Conservation (phyloP, 2,329 filamentous ascomycete genomes). For the Alternaria infectoria region DNA sequence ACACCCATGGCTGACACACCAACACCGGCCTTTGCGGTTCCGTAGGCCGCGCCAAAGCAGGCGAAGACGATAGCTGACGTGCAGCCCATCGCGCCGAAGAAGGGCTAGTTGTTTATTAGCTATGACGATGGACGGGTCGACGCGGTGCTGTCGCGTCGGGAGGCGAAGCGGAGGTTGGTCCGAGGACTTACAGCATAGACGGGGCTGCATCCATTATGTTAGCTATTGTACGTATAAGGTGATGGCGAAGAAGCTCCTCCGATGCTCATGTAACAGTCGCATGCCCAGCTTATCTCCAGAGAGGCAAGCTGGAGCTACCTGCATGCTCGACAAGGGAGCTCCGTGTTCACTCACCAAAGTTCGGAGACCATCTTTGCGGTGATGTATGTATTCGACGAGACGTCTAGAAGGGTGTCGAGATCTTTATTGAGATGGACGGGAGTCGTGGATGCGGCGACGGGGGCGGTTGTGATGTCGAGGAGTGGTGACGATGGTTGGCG, state of each 20-base stretch:
- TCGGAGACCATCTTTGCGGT: conserved; percentile 74
- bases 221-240: conserved; percentile 31
- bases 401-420: conserved; percentile 28
- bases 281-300: conserved; percentile 43
- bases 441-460: conserved; percentile 36
- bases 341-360: conserved; percentile 72
- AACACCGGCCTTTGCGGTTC: conserved; percentile 98
- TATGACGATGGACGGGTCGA: conserved; percentile 16
- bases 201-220: conserved; percentile 67
- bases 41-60: conserved; percentile 95
- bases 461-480: conserved; percentile 36
- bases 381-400: conserved; percentile 24
- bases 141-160: conserved; percentile 27
- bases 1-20: conserved; percentile 99
- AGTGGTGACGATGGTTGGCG: conserved; percentile 47
- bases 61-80: conserved; percentile 95
- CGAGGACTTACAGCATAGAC: conserved; percentile 92
- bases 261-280: conserved; percentile 20
- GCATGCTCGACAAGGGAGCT: conserved; percentile 35
- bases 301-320: conserved; percentile 48
- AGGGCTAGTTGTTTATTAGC: conserved; percentile 64
- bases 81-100: conserved; percentile 98
- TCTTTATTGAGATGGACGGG: conserved; percentile 39
- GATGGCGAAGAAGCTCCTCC: conserved; percentile 2
- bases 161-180: conserved; percentile 26